Evolutionary conservation across 2,329 filamentous ascomycete genomes (phyloP).

Genomic region (Pseudofabraea citricarpa): DNA sequence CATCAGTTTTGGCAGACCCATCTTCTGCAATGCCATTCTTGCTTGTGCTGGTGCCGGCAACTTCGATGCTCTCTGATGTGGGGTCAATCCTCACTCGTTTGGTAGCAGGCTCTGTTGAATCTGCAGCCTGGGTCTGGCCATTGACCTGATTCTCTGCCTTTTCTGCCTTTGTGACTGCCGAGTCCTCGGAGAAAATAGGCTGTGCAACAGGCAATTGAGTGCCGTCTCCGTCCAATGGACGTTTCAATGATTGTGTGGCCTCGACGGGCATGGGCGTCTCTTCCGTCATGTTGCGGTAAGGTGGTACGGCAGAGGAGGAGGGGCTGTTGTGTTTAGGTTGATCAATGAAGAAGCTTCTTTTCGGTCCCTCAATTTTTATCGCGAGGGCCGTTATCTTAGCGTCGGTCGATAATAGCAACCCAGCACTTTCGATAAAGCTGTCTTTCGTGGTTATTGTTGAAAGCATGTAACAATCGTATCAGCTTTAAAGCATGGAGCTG

Average conservation of each 20-base stretch:
- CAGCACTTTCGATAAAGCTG: no score
- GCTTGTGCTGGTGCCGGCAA: not conserved
- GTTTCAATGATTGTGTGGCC: conserved; percentile 23
- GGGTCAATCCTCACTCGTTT: conserved; percentile 51
- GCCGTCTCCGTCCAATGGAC: conserved; percentile 13
- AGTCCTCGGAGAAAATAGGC: conserved; percentile 21
- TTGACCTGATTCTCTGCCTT: conserved; percentile 20
- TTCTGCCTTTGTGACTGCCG: conserved; percentile 25
- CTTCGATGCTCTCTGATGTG: no score
- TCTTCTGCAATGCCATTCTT: no score
- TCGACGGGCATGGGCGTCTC: conserved; percentile 13
- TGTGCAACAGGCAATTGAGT: conserved; percentile 15
- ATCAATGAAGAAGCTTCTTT: conserved; percentile 1
- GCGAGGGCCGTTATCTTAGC: conserved; percentile 21
- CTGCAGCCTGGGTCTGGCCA: conserved; percentile 24
- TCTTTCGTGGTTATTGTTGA: no score
- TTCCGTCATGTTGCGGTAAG: conserved; percentile 13
- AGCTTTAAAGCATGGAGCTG: no score
- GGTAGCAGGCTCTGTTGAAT: conserved; percentile 30
- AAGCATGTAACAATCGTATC: no score
- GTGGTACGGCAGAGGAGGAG: no score
- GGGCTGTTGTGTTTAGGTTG: no score
- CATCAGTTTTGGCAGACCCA: not conserved
- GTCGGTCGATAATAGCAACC: conserved; percentile 5
- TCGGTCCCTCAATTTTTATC: conserved; percentile 12